Evolutionary conservation across 2,329 filamentous ascomycete genomes (phyloP), one percentile per base, ranked within the genome.

Genomic region (Corynespora cassiicola): DNA sequence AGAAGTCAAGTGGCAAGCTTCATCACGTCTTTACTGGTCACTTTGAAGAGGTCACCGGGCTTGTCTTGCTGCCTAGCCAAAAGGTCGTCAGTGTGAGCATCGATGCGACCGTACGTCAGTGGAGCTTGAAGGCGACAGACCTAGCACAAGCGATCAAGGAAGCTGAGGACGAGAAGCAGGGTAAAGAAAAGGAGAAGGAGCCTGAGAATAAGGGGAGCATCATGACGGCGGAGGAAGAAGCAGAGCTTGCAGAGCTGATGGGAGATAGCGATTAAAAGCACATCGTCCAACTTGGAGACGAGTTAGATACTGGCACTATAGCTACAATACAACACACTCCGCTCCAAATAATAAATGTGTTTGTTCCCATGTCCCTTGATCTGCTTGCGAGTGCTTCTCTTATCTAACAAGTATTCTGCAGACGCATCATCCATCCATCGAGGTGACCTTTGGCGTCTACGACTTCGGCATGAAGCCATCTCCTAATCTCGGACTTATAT

Each of bases 161-260:
- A 29, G 66, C 76, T 28, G 75, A 81, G 46, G 67, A 73, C 28
- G 72, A 73, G 39, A 68, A 75, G 34, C 69, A 74, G 28, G 75
- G 75, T 33, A 62, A 73, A 34, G 68, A 72, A 35, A 68, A 74
- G 19, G 67, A 73, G 41, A 61, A 52, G 37, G 67, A 68, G 21
- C 71, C 70, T 48, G 64, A 65, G 47, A 72, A 71, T 35, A 78
- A 79, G 36, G 73, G 75, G 5, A 65, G 73, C 24, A 45, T 84
- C 60, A 73, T 96, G 69, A 96, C 90, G 5, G 86, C 82, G 9
- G 92, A 97, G 55, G 94, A 99, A 66, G 92, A 97, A 68, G 86
- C 87, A 4, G 94, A 97, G 68, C 75, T 99, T 50, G 91, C 90
- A 10, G 94, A 91, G 50, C 71, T 99, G 64, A 88, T 99, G 88